A percentile compares a stretch with the other conserved stretches of the same genome.
Conservation (phyloP, 2,329 filamentous ascomycete species). For the Fusarium papillatum region DNA sequence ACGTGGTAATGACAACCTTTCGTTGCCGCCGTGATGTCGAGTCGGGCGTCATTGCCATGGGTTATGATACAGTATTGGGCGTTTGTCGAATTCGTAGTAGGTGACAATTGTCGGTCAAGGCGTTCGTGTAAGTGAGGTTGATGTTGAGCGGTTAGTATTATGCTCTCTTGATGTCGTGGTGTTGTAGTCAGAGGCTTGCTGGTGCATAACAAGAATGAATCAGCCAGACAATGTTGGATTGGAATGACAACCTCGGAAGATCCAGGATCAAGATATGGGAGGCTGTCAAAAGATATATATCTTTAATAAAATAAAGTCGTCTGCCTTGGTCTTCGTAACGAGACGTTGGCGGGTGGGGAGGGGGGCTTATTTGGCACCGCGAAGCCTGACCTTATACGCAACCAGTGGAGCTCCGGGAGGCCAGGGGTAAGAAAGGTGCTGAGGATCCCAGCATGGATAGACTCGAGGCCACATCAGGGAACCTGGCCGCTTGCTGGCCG, state of each 20-base stretch:
- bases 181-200: slow-evolving; percentile 10
- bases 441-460: slow-evolving; percentile 11
- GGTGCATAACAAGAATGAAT: slow-evolving; percentile 12
- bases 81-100: slow-evolving; percentile 13
- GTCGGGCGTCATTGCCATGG: slow-evolving; percentile 33
- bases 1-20: slow-evolving; percentile 42
- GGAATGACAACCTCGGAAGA: slow-evolving; percentile 25
- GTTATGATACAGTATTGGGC: slow-evolving; percentile 8
- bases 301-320: slow-evolving; percentile 29
- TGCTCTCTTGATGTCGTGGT: slow-evolving; percentile 9
- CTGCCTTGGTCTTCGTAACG: slow-evolving; percentile 43
- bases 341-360: slow-evolving; percentile 40
- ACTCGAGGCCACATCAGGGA: slow-evolving; percentile 41
- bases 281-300: slow-evolving; percentile 40
- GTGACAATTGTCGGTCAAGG: slow-evolving; percentile 14
- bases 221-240: slow-evolving; percentile 19
- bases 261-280: slow-evolving; percentile 25
- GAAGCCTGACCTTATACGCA: slow-evolving; percentile 44
- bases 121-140: slow-evolving; percentile 28
- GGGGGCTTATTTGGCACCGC: slow-evolving; percentile 44
- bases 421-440: slow-evolving; percentile 33
- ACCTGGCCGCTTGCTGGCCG: slow-evolving; percentile 15
- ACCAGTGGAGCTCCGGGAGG: slow-evolving; percentile 39
- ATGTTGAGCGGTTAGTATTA: slow-evolving; percentile 9
- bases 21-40: slow-evolving; percentile 41